phyloP scores from a whole-genome alignment of 2,329 filamentous ascomycete species.

The Claviceps paspali region DNA sequence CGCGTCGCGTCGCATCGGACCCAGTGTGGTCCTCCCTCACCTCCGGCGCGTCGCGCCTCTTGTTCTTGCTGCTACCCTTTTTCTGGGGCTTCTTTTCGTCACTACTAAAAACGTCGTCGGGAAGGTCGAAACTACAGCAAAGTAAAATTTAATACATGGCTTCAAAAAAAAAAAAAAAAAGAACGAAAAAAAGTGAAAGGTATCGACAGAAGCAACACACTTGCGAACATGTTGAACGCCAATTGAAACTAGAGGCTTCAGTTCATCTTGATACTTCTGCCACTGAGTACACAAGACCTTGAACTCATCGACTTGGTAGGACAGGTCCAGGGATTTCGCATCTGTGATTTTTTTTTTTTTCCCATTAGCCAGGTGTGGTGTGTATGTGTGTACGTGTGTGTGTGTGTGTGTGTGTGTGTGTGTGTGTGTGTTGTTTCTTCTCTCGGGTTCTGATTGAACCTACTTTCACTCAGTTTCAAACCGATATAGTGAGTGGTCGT shows the following conservation, averaged over 20 bases:
- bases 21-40: constrained; percentile 17
- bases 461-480: constrained; percentile 62
- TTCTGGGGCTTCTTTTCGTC: constrained; percentile 60
- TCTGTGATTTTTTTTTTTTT: too few species aligned
- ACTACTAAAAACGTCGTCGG: constrained; percentile 73
- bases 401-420: too few species aligned
- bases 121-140: constrained; percentile 59
- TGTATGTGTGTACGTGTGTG: too few species aligned
- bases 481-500: constrained; percentile 94
- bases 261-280: constrained; percentile 57
- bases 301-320: constrained; percentile 73
- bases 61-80: constrained; percentile 31
- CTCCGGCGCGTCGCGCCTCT: constrained; percentile 35
- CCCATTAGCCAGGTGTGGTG: neutral
- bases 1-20: constrained; percentile 5
- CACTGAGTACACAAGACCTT: constrained; percentile 66
- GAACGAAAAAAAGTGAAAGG: too few species aligned
- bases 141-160: neutral
- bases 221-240: constrained; percentile 73
- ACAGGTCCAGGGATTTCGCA: constrained; percentile 59
- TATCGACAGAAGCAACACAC: constrained; percentile 35
- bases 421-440: too few species aligned
- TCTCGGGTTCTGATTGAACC: too few species aligned
- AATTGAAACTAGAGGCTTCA: constrained; percentile 47
- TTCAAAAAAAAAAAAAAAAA: too few species aligned